Conservation (phyloP, 805 yeast species). For the Hemisphaericaspora nanyangensis region DNA sequence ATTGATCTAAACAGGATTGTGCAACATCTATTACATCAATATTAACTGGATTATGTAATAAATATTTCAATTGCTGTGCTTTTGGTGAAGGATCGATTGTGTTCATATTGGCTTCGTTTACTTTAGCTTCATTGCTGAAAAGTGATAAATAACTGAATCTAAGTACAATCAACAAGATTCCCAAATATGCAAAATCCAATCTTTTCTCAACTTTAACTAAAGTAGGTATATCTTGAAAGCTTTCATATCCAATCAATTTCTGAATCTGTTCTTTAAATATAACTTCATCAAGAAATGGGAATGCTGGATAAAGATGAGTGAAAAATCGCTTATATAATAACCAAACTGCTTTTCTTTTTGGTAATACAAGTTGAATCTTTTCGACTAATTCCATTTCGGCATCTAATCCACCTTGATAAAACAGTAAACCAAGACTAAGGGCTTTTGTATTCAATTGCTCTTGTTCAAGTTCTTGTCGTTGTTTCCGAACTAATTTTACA, state of each 20-base stretch:
- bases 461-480: not conserved
- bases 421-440: constrained; percentile 21
- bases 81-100: constrained; percentile 21
- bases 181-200: constrained; percentile 31
- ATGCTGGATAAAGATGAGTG: constrained; percentile 38
- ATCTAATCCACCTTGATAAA: constrained; percentile 27
- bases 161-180: constrained; percentile 28
- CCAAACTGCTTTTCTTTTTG: constrained; percentile 34
- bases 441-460: constrained; percentile 9
- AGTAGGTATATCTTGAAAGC: constrained; percentile 19
- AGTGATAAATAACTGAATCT: constrained; percentile 32
- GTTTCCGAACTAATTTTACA: not conserved
- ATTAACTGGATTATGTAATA: constrained; percentile 27
- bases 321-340: constrained; percentile 39
- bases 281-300: constrained; percentile 40
- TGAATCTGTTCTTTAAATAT: constrained; percentile 20
- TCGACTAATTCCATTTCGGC: constrained; percentile 21
- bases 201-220: constrained; percentile 21
- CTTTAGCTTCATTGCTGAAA: constrained; percentile 24
- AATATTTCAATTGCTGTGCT: constrained; percentile 21
- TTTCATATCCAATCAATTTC: constrained; percentile 8
- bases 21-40: constrained; percentile 29
- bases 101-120: constrained; percentile 22
- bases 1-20: constrained; percentile 32
- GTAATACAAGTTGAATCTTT: constrained; percentile 32